A percentile compares a stretch with the other conserved stretches of the same genome.
These are phyloP conservation scores for Pelargonium australe DNA, from an alignment of 441 rosid genomes.

Conservation along the genomic window DNA sequence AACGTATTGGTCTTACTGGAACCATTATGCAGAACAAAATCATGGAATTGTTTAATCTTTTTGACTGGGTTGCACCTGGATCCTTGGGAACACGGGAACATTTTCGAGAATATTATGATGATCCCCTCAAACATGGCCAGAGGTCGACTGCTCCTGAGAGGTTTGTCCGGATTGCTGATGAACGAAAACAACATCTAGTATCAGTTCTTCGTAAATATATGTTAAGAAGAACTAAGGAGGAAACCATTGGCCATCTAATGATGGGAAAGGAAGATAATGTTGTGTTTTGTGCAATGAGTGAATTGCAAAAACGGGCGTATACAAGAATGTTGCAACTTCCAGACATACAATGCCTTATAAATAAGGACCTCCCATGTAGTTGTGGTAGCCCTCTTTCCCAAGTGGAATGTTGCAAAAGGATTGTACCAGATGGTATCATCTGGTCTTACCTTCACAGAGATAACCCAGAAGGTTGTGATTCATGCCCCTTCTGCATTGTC, in stretches of 20 bases:
- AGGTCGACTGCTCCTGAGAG: constrained; percentile 78
- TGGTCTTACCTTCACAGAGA: constrained; percentile 89
- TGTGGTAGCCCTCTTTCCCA: constrained; percentile 93
- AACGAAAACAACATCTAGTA: constrained; percentile 72
- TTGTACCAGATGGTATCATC: constrained; percentile 71
- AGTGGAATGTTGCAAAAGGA: constrained; percentile 84
- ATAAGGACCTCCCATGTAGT: constrained; percentile 73
- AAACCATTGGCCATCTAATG: constrained; percentile 92
- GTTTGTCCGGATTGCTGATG: constrained; percentile 66
- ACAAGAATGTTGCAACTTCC: constrained; percentile 75
- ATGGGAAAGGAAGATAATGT: constrained; percentile 98
- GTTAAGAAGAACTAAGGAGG: constrained; percentile 93
- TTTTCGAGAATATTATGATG: constrained; percentile 77
- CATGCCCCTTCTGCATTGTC: constrained; percentile 89
- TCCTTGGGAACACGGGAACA: constrained; percentile 83
- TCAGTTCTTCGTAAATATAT: constrained; percentile 62
- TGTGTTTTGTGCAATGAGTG: constrained; percentile 90
- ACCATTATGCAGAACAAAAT: constrained; percentile 91
- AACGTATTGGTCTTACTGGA: constrained; percentile 81
- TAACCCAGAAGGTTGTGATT: constrained; percentile 82
- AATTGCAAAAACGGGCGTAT: constrained; percentile 72
- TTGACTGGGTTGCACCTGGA: constrained; percentile 86
- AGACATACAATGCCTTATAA: constrained; percentile 78
- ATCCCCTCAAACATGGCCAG: constrained; percentile 88
- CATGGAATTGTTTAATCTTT: constrained; percentile 78